These are phyloP conservation scores for Sugiyamaella americana DNA, from an alignment of 805 yeast species.

Conservation along the genomic window DNA sequence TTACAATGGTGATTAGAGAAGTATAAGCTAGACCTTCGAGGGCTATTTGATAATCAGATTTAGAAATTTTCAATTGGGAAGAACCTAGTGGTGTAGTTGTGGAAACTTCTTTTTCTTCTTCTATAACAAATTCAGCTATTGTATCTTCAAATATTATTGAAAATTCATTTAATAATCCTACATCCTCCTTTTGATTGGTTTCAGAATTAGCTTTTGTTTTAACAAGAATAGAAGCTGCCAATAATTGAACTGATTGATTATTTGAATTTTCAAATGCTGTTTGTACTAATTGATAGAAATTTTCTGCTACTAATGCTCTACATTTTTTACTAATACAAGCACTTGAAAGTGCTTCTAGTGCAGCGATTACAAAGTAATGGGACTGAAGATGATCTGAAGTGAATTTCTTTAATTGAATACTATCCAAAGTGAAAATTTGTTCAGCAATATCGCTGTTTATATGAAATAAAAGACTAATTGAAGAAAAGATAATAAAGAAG, in stretches of 20 bases:
- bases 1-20: conserved; percentile 28
- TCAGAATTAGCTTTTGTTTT: conserved; percentile 29
- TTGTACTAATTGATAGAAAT: conserved; percentile 21
- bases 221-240: conserved; percentile 32
- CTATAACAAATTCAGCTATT: conserved; percentile 13
- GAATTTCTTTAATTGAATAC: conserved; percentile 17
- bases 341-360: conserved; percentile 31
- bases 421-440: conserved; percentile 21
- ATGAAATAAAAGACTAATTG: conserved; percentile 25
- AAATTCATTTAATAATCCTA: conserved; percentile 22
- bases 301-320: conserved; percentile 25
- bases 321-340: conserved; percentile 30
- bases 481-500: conserved; percentile 17
- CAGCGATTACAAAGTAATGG: conserved; percentile 21
- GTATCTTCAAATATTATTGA: conserved; percentile 28
- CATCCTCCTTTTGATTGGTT: conserved; percentile 13
- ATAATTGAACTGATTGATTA: conserved; percentile 20
- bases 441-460: conserved; percentile 25
- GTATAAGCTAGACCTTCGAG: conserved; percentile 36
- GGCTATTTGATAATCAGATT: conserved; percentile 21
- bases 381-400: conserved; percentile 13
- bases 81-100: too few relatives aligned
- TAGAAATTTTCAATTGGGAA: conserved; percentile 1
- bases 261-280: conserved; percentile 21
- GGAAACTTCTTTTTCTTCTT: too few relatives aligned